These are phyloP conservation scores for Ambrosia artemisiifolia DNA, from an alignment of 129 eudicot genomes.

Conservation along the genomic window DNA sequence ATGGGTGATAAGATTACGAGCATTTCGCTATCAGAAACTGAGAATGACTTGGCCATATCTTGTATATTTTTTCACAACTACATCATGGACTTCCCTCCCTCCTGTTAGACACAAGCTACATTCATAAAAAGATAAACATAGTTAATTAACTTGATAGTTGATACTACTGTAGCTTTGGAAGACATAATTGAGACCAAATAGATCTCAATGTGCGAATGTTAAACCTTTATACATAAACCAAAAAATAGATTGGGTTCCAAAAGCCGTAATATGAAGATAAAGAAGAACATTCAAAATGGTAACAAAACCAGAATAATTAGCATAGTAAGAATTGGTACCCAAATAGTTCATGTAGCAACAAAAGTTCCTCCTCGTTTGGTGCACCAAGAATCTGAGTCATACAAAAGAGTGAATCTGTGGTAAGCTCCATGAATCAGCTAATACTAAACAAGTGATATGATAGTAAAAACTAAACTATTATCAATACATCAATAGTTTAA, in stretches of 20 bases:
- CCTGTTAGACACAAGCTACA: conserved; percentile 72
- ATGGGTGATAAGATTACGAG: conserved; percentile 43
- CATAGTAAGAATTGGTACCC: conserved; percentile 47
- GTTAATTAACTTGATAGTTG: neutral
- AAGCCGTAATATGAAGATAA: neutral
- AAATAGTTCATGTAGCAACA: conserved; percentile 61
- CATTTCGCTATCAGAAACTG: conserved; percentile 67
- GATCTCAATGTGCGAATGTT: neutral
- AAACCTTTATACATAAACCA: neutral
- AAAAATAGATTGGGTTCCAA: neutral
- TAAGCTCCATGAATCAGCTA: conserved; percentile 45
- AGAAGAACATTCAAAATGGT: neutral
- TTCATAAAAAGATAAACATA: conserved; percentile 14
- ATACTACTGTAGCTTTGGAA: neutral
- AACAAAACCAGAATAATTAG: conserved; percentile 2
- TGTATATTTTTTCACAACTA: conserved; percentile 45
- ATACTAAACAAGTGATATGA: conserved; percentile 24
- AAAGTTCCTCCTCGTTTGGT: conserved; percentile 72
- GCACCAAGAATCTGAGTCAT: conserved; percentile 77
- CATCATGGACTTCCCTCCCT: conserved; percentile 64
- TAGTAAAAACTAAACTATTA: conserved; percentile 3
- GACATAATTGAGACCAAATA: neutral
- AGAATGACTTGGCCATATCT: conserved; percentile 57
- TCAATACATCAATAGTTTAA: conserved; percentile 2
- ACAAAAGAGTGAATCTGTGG: conserved; percentile 63